Evolutionary conservation across 75 land plant species (phyloP).

Genomic region (Pseudotsuga menziesii): DNA sequence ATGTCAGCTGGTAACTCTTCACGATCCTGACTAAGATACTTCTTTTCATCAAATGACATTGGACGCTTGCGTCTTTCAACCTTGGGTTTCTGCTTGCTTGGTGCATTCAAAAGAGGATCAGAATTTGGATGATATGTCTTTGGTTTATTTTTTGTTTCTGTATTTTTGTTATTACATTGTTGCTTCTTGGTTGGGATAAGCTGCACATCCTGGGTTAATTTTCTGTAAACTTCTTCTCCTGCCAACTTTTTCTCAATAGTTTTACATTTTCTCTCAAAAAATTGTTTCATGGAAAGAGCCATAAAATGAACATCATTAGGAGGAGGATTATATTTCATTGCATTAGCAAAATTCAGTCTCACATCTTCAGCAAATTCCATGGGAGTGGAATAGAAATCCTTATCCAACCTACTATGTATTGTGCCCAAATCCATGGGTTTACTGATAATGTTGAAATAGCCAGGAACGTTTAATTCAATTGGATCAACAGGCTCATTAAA

Average conservation of each 20-base stretch:
- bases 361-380: constrained; percentile 74
- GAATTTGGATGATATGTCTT: constrained; percentile 8
- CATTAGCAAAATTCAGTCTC: constrained; percentile 73
- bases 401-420: constrained; percentile 44
- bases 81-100: too few species aligned
- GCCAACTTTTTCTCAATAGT: constrained; percentile 62
- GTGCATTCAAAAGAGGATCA: background rate
- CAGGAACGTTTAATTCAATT: constrained; percentile 60
- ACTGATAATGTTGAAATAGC: constrained; percentile 55
- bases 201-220: too few species aligned
- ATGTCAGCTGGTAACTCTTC: too few species aligned
- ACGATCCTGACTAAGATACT: constrained; percentile 3
- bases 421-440: constrained; percentile 96
- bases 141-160: constrained; percentile 25
- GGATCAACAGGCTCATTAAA: constrained; percentile 58
- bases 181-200: too few species aligned
- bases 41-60: background rate
- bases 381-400: constrained; percentile 24
- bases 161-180: too few species aligned
- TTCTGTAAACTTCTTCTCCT: too few species aligned
- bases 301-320: constrained; percentile 51
- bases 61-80: too few species aligned
- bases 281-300: constrained; percentile 41
- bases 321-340: constrained; percentile 79
- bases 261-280: constrained; percentile 57